Base-by-base conservation (phyloP, 73 alveolate species). In the Breviolum minutum region DNA sequence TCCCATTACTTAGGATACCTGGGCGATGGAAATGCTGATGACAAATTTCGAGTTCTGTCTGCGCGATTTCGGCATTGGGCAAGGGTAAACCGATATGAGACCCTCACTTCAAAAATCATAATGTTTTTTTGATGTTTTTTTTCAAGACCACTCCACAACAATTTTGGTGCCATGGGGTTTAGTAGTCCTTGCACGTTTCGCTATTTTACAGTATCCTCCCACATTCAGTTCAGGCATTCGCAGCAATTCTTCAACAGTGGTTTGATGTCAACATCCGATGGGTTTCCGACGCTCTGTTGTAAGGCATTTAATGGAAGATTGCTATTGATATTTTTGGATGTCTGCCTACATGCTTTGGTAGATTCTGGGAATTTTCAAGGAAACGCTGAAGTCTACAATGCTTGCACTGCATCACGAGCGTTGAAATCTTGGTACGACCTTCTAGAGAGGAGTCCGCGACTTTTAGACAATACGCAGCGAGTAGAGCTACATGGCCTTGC, bases 21-120 rank as follows among this genome's bases (percentile, higher is more conserved):
- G 2, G 89, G 89, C 30, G 69, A 48, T 40, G 89, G 89, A 9
- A 2, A 14, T 6, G 89, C 69, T 5, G 89, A 80, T 10, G 89
- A 80, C 22, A 0, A 13, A 14, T 40, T 80, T 8, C 70, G 89
- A 4, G 69, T 80, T 17, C 69, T 80, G 69, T 80, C 86, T 0
- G 62, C 69, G 19, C 89, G 89, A 9, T 80, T 80, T 48, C 89
- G 89, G 32, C 68, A 6, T 11, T 80, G 89, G 89, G 89, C 89
- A 24, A 8, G 89, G 89, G 69, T 80, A 19, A 8, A 80, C 68
- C 12, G 8, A 17, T 40, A 11, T 48, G 69, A 48, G 89, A 12
- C 12, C 70, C 89, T 40, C 19, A 12, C 29, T 40, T 0, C 70
- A 80, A 40, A 3, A 0, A 30, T 16, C 17, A 20, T 27, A 77